These are phyloP conservation scores for Usnea hakonensis DNA, from an alignment of 495 filamentous ascomycete species.

Conservation along the genomic window DNA sequence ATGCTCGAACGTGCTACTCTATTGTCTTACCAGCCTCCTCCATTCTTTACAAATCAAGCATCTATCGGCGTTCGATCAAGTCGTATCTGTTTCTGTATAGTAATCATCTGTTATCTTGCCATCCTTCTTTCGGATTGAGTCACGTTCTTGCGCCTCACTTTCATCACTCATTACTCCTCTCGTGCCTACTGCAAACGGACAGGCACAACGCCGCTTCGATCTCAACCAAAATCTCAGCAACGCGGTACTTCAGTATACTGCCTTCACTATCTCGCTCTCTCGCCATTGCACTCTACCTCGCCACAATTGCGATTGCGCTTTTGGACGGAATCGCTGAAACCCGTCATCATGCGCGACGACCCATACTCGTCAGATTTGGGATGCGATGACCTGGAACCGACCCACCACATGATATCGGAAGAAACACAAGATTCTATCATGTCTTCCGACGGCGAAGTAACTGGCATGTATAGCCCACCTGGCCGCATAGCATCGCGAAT, in stretches of 20 bases:
- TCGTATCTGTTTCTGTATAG: neutral
- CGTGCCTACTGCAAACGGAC: slow-evolving; percentile 16
- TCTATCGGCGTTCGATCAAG: neutral
- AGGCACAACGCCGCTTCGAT: slow-evolving; percentile 1
- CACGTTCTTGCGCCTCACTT: neutral
- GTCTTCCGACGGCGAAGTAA: slow-evolving; percentile 35
- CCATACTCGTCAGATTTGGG: slow-evolving; percentile 19
- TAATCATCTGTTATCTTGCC: neutral
- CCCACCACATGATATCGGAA: slow-evolving; percentile 22
- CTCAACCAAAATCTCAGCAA: neutral
- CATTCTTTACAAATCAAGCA: neutral
- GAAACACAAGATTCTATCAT: slow-evolving; percentile 26
- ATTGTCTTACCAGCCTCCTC: neutral
- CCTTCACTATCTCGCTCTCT: neutral
- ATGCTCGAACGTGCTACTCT: neutral
- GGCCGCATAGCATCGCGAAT: slow-evolving; percentile 83
- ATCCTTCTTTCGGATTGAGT: neutral
- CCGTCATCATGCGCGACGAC: slow-evolving; percentile 10
- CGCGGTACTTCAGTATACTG: neutral
- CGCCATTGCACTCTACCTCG: neutral
- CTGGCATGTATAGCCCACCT: slow-evolving; percentile 55
- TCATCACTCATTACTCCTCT: neutral
- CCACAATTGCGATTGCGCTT: neutral
- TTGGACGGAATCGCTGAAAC: neutral
- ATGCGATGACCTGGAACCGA: slow-evolving; percentile 13